Evolutionary conservation across 257 asterid genomes (phyloP).

Genomic region (Oldenlandia corymbosa): DNA sequence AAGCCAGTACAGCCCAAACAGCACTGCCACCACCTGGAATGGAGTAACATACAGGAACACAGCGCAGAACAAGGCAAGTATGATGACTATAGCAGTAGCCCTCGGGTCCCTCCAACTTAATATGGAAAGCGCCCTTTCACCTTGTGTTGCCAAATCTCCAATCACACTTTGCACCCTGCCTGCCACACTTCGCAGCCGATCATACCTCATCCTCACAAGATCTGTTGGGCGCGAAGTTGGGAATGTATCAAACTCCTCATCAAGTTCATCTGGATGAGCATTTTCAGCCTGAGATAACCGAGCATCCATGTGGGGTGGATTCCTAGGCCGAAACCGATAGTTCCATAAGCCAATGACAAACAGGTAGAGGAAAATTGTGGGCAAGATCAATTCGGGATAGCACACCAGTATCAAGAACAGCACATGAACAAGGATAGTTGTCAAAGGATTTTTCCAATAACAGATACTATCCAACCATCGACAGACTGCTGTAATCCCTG

Average conservation of each 20-base stretch:
- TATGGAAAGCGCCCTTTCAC: conserved; percentile 67
- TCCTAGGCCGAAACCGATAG: conserved; percentile 62
- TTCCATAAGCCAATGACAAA: conserved; percentile 85
- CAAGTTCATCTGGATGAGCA: conserved; percentile 61
- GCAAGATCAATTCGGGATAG: conserved; percentile 74
- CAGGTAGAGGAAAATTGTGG: conserved; percentile 83
- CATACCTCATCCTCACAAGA: conserved; percentile 57
- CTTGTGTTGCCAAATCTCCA: conserved; percentile 85
- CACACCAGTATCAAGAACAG: conserved; percentile 70
- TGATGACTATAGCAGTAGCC: conserved; percentile 66
- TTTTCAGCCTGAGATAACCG: conserved; percentile 75
- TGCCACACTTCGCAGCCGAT: conserved; percentile 61
- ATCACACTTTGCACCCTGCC: conserved; percentile 76
- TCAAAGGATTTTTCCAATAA: conserved; percentile 73
- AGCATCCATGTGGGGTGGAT: conserved; percentile 87
- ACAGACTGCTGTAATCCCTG: conserved; percentile 37
- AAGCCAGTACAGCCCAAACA: conserved; percentile 55
- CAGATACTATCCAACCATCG: conserved; percentile 68
- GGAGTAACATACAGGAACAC: conserved; percentile 73
- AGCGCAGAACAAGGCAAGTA: conserved; percentile 56
- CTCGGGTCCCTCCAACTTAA: conserved; percentile 96
- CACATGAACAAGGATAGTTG: conserved; percentile 69
- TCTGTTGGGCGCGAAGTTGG: conserved; percentile 52
- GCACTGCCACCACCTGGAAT: conserved; percentile 62
- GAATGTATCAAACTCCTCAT: conserved; percentile 74